Evolutionary conservation across 2,329 filamentous ascomycete genomes (phyloP), one percentile per base, ranked within the genome.

Genomic region (Colletotrichum gigasporum): DNA sequence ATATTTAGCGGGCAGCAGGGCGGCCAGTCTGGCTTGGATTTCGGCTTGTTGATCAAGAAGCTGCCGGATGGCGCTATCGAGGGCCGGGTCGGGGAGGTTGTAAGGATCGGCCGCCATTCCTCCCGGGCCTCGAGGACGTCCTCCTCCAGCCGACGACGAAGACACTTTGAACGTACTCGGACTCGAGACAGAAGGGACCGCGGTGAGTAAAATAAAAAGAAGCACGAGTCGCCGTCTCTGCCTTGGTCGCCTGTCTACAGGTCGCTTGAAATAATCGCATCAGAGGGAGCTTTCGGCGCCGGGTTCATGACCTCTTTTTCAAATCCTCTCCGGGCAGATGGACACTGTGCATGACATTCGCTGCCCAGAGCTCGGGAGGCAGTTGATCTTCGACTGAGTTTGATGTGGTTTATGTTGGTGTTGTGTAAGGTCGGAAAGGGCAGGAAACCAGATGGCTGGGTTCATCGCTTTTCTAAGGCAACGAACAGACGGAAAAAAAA

Each of bases 21-120:
- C 77, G 60, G 81, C 79, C 55, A 86, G 77, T 71, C 80, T 81
- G 66, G 83, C 79, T 69, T 85, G 81, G 69, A 85, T 83, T 66
- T 84, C 82, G 70, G 81, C 81, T 70, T 85, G 83, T 72, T 87
- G 83, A 67, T 82, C 80, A 63, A 84, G 80, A 65, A 85, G 76
- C 57, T 75, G 73, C 69, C 75, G 77, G 69, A 83, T 81, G 69
- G 78, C 73, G 65, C 78, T 77, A 65, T 83, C 81, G 68, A 82
- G 71, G 59, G 75, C 72, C 57, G 77, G 72, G 66, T 80, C 78
- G 69, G 77, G 42, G 37, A 55, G 47, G 55, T 59, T 51, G 41
- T 60, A 60, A 63, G 60, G 48, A 45, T 69, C 65, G 58, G 67
- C 63, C 47, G 68, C 68, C 68, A 69, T 69, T 65, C 65, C 59